Evolutionary conservation across 2,329 filamentous ascomycete species (phyloP).

Genomic region (Talaromyces sp.): DNA sequence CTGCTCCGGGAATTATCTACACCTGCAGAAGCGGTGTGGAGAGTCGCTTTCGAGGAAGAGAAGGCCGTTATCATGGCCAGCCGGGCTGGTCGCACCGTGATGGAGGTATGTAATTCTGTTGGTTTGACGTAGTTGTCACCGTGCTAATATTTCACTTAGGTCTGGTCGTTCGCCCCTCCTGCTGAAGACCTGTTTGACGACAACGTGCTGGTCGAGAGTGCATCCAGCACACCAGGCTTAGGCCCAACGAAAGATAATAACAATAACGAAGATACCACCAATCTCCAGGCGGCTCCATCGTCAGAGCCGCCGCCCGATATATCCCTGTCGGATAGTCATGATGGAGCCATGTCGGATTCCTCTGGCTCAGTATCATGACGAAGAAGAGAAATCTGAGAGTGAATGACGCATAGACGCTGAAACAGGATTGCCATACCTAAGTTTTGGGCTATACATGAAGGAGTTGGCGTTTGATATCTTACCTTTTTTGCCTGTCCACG

Average conservation of each 20-base stretch:
- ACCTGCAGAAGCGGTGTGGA: conserved; percentile 92
- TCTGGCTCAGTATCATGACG: conserved; percentile 7
- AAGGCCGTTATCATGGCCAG: conserved; percentile 95
- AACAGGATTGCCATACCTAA: background rate
- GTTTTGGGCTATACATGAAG: background rate
- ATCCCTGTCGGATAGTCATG: conserved; percentile 21
- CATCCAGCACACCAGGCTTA: conserved; percentile 27
- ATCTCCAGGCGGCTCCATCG: conserved; percentile 16
- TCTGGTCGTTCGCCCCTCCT: conserved; percentile 91
- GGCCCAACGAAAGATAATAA: conserved; percentile 15
- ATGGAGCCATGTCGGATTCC: conserved; percentile 31
- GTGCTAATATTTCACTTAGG: conserved; percentile 47
- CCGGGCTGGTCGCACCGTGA: conserved; percentile 77
- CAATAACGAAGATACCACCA: background rate
- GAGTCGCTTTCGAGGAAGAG: conserved; percentile 96
- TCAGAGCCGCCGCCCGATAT: conserved; percentile 26
- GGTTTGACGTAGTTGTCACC: background rate
- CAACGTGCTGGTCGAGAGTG: conserved; percentile 22
- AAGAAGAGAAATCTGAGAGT: background rate
- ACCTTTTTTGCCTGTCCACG: background rate
- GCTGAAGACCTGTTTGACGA: conserved; percentile 26
- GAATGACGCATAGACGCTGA: background rate
- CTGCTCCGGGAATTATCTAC: conserved; percentile 86
- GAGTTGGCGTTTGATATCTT: background rate
- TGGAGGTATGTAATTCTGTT: conserved; percentile 64